Evolutionary conservation across 768 basidiomycete species (phyloP), one percentile per base, ranked within the genome.

Genomic region (Leccinum barrowsii): DNA sequence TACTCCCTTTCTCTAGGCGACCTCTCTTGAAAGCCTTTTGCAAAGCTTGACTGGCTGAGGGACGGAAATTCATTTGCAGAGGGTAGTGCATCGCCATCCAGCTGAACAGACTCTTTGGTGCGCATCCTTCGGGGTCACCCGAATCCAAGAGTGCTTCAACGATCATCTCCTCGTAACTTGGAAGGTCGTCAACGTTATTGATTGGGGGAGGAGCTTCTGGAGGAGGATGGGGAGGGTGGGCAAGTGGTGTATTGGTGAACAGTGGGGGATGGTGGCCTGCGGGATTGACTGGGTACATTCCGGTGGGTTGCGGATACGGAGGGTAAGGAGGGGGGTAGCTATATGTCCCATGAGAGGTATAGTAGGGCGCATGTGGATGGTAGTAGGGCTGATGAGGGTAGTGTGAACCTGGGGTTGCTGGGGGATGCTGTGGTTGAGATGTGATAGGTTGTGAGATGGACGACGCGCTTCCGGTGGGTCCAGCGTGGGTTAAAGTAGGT

Each of bases 161-260:
- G 17, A 94, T 89, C 92, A 94, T 94, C 61, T 94, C 92, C 67
- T 94, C 92, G 57, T 94, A 94, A 62, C 87, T 89, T 7, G 92
- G 92, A 51, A 94, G 77, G 64, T 91, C 82, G n/a, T 80, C 80
- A 0, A 70, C 55, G 26, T 56, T 63, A 35, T 52, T 66, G 19
- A 60, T 62, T 2, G 70, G 59, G 35, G 70, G 60, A 34, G 62
- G 64, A 1, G 61, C 65, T 46, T 73, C 73, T 15, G 72, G 63
- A 21, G 74, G 58, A 46, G 70, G 55, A 17, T 76, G 73, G 2
- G 73, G 61, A 51, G 70, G 66, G 56, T 74, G 73, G 44, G 71
- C 65, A 17, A 74, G 72, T 7, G 75, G 67, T 15, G 75, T 65
- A 52, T 70, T 76, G 24, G 75, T 72, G 51, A 75, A 76, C 12